Conservation (phyloP, 768 basidiomycete species). For the Termitomyces sp. region DNA sequence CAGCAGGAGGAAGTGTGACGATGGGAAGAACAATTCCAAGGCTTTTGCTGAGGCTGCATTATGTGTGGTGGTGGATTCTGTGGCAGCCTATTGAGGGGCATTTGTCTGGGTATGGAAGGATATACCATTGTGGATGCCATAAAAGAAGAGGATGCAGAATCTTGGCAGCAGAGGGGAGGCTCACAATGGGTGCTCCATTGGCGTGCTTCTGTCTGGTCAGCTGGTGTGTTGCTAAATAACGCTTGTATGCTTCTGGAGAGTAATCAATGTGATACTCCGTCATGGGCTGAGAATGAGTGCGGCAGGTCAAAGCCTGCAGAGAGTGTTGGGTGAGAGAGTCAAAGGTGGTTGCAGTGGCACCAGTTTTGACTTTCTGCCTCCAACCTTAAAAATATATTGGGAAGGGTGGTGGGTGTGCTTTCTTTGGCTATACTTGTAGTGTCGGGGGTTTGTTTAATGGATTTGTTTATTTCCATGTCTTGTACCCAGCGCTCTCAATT, state of each 20-base stretch:
- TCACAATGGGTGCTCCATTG: conserved; percentile 7
- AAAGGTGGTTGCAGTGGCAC: conserved; percentile 5
- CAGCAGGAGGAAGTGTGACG: too few species aligned
- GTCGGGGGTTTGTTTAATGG: too few species aligned
- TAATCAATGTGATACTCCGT: conserved; percentile 65
- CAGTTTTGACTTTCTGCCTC: too few species aligned
- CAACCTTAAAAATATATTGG: too few species aligned
- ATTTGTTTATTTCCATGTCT: too few species aligned
- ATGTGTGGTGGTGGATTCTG: neutral
- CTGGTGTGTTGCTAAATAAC: conserved; percentile 39
- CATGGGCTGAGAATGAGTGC: conserved; percentile 27
- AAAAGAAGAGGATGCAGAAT: conserved; percentile 10
- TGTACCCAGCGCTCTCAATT: too few species aligned
- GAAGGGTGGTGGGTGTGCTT: too few species aligned
- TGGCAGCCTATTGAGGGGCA: conserved; percentile 3
- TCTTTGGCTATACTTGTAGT: too few species aligned
- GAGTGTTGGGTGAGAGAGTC: neutral
- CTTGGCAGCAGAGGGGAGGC: neutral
- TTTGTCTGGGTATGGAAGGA: conserved; percentile 4
- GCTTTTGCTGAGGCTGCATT: neutral
- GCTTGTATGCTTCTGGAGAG: conserved; percentile 53
- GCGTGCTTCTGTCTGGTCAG: conserved; percentile 39
- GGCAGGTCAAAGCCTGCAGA: neutral
- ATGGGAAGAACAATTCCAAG: too few species aligned
- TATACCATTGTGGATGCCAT: neutral